These are phyloP conservation scores for Lupinus albus DNA, from an alignment of 306 rosid genomes.

Conservation along the genomic window DNA sequence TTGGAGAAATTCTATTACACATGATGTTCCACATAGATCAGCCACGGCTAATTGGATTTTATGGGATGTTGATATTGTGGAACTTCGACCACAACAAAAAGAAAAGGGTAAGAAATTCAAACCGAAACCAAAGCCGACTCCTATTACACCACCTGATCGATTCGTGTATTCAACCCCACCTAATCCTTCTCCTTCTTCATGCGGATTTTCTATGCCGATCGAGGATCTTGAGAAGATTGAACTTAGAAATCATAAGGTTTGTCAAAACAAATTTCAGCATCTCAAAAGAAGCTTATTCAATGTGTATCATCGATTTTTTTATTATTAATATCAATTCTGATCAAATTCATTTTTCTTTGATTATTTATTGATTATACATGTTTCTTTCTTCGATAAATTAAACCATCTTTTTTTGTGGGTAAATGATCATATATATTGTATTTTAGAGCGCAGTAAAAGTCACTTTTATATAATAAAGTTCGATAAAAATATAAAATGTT, in stretches of 20 bases:
- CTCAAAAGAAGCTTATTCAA: neutral
- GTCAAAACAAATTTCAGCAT: slow-evolving; percentile 1
- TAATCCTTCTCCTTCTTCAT: neutral
- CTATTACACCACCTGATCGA: slow-evolving; percentile 33
- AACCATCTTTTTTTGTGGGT: too few species aligned
- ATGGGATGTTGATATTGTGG: slow-evolving; percentile 79
- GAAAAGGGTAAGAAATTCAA: neutral
- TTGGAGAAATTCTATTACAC: slow-evolving; percentile 86
- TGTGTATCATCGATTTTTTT: neutral
- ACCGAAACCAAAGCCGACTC: slow-evolving; percentile 32
- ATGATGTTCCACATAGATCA: slow-evolving; percentile 65
- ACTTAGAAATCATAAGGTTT: slow-evolving; percentile 51
- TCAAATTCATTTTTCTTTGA: too few species aligned
- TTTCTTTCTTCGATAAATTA: too few species aligned
- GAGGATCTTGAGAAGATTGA: slow-evolving; percentile 44
- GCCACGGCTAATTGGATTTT: slow-evolving; percentile 70
- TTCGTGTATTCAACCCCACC: neutral
- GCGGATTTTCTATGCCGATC: neutral
- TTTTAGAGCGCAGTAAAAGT: too few species aligned
- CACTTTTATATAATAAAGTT: too few species aligned
- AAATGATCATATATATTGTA: too few species aligned
- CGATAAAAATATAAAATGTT: too few species aligned
- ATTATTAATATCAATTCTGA: neutral
- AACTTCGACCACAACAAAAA: slow-evolving; percentile 37
- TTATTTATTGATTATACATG: too few species aligned